A percentile compares a stretch with the other conserved stretches of the same genome.
Evolutionary conservation across 2,329 filamentous ascomycete genomes (phyloP).

Genomic region (Aspergillus felis): DNA sequence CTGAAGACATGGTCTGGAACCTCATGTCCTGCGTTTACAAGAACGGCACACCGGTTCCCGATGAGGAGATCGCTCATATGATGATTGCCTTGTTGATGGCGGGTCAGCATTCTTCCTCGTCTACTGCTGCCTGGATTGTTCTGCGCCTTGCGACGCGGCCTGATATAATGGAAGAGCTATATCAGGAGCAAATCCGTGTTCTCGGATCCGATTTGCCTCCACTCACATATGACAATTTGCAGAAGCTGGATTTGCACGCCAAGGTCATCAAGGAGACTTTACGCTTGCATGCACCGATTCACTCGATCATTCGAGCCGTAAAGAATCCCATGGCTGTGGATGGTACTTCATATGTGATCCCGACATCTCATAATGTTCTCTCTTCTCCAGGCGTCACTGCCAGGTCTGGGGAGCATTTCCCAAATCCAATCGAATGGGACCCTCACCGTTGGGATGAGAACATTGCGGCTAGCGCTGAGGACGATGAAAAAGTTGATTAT

Average conservation of each 20-base stretch:
- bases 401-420: slow-evolving; percentile 70
- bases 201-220: slow-evolving; percentile 72
- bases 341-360: slow-evolving; percentile 78
- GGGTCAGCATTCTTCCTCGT: slow-evolving; percentile 83
- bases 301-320: slow-evolving; percentile 90
- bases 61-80: slow-evolving; percentile 83
- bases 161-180: slow-evolving; percentile 75
- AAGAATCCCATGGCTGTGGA: slow-evolving; percentile 82
- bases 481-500: slow-evolving; percentile 79
- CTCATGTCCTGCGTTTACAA: slow-evolving; percentile 84
- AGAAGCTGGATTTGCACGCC: slow-evolving; percentile 74
- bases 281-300: slow-evolving; percentile 85
- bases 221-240: slow-evolving; percentile 72
- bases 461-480: slow-evolving; percentile 45
- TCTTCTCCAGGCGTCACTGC: slow-evolving; percentile 80
- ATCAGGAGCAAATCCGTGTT: slow-evolving; percentile 71
- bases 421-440: slow-evolving; percentile 77
- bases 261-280: slow-evolving; percentile 90
- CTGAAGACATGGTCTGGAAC: slow-evolving; percentile 83
- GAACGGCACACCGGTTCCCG: slow-evolving; percentile 71
- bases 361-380: slow-evolving; percentile 74
- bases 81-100: slow-evolving; percentile 94
- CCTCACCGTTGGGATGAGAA: slow-evolving; percentile 82
- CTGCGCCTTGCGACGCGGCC: slow-evolving; percentile 74
- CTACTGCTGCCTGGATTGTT: slow-evolving; percentile 80